These are phyloP conservation scores for Nepenthes gracilis DNA, from an alignment of 148 eudicot species.

Conservation along the genomic window DNA sequence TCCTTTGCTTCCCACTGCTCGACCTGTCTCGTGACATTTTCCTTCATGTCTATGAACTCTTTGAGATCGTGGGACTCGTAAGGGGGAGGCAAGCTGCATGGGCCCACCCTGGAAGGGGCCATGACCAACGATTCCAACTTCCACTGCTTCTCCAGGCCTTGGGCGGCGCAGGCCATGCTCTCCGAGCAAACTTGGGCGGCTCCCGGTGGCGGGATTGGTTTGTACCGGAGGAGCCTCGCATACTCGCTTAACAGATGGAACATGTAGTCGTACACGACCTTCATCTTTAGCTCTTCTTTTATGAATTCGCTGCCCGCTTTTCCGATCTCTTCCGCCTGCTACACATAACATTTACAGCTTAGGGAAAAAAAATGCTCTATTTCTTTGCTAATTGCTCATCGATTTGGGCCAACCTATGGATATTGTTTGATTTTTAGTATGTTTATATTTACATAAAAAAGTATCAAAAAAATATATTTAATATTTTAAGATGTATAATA, in stretches of 20 bases:
- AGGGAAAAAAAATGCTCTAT: too few relatives aligned
- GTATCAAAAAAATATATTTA: too few relatives aligned
- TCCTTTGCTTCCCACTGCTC: too few relatives aligned
- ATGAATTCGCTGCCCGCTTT: slow-evolving; percentile 34
- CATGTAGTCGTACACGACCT: slow-evolving; percentile 32
- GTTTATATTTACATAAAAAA: too few relatives aligned
- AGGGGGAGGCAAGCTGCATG: slow-evolving; percentile 28
- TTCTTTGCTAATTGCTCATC: too few relatives aligned
- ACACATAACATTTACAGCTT: neutral
- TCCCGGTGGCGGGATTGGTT: slow-evolving; percentile 19
- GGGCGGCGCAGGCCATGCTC: slow-evolving; percentile 15
- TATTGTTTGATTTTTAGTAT: too few relatives aligned
- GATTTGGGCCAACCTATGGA: too few relatives aligned
- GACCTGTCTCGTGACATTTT: neutral
- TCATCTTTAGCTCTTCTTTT: slow-evolving; percentile 32
- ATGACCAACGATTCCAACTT: slow-evolving; percentile 19
- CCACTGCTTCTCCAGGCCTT: slow-evolving; percentile 14
- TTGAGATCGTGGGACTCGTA: slow-evolving; percentile 12
- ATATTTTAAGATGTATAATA: too few relatives aligned
- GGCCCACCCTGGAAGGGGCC: slow-evolving; percentile 20
- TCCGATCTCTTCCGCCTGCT: slow-evolving; percentile 40
- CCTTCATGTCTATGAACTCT: slow-evolving; percentile 6
- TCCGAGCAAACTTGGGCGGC: slow-evolving; percentile 23
- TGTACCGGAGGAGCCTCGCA: slow-evolving; percentile 24
- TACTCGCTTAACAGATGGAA: slow-evolving; percentile 22